Percentiles rank a stretch among this genome's conserved stretches.
Conservation (phyloP, 2,329 filamentous ascomycete genomes). For the Colletotrichum truncatum region DNA sequence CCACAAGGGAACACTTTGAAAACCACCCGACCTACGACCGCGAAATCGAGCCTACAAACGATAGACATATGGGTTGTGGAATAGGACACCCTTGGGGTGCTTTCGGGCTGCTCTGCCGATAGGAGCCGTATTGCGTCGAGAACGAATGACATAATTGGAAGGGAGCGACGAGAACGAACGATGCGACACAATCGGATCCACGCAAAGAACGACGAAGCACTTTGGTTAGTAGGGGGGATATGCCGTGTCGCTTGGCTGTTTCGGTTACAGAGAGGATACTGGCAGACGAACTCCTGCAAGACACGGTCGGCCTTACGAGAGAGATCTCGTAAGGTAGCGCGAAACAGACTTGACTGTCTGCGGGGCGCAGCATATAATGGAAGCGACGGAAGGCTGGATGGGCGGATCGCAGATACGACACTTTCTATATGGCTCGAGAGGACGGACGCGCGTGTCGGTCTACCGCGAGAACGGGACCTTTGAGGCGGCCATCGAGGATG, state of each 20-base stretch:
- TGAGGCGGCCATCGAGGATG: not conserved
- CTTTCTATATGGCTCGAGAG: slow-evolving; percentile 5
- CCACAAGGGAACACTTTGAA: not conserved
- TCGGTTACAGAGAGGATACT: not conserved
- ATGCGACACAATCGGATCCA: not conserved
- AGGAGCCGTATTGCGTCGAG: not conserved
- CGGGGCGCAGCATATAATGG: not conserved
- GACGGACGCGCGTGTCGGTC: not conserved
- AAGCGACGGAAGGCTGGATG: not conserved
- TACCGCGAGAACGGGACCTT: not conserved
- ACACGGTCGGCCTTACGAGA: not conserved
- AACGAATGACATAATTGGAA: not conserved
- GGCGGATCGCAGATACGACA: not conserved
- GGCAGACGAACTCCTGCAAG: not conserved
- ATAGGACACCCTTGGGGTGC: not conserved
- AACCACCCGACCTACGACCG: not conserved
- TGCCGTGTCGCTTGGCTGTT: not conserved
- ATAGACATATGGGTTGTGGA: not conserved
- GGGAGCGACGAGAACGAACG: not conserved
- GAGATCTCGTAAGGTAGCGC: not conserved
- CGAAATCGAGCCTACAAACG: not conserved
- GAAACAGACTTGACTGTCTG: not conserved
- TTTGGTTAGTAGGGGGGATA: not conserved
- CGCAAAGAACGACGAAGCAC: not conserved
- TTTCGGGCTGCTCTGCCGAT: not conserved